Base-by-base conservation (phyloP, 2,329 filamentous ascomycete species). In the Diaporthe vaccinii region DNA sequence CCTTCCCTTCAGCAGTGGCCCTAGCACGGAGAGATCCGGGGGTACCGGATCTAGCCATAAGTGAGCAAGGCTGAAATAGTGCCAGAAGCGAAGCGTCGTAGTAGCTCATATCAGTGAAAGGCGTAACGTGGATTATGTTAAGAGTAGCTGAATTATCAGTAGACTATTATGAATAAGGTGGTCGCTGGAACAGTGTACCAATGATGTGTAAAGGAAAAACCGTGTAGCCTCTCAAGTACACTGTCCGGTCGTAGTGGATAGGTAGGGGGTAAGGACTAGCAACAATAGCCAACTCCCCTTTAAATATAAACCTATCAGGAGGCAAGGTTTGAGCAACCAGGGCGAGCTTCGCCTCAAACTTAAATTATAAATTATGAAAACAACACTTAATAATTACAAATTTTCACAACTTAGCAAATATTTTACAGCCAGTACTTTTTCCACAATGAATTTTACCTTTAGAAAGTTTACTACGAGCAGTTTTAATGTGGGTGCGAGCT, bases 61-160 rank as follows among this genome's bases (percentile, higher is more conserved):
- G 68, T 34, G 53, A 41, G 39, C 51, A 58, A 71, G n/a, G 53
- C 39, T 68, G 44, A 44, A 49, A 68, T 68, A 68, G 62, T 68
- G 62, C 41, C 62, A 68, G 62, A 68, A 68, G 39, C 62, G 41
- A 49, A 44, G 49, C n/a, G 62, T 68, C 62, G 36, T 68, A 68
- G 62, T 68, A 68, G 62, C 62, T 68, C 62, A 68, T 44, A 68
- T 68, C 62, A 68, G 62, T 68, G 62, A 53, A 68, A 53, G 49
- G 46, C 49, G 49, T 53, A 51, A 69, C 41, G 44, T 69, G 65
- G 39, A 41, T 53, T 53, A 69, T 51, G 51, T 51, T 53, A 69
- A 69, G 31, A 69, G 49, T 69, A 34, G 49, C 49, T 69, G 65
- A 41, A 53, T 69, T 69, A 65, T 65, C 28, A 69, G 49, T 69